phyloP scores from a whole-genome alignment of 495 filamentous ascomycete species.

The Xylaria palmicola region DNA sequence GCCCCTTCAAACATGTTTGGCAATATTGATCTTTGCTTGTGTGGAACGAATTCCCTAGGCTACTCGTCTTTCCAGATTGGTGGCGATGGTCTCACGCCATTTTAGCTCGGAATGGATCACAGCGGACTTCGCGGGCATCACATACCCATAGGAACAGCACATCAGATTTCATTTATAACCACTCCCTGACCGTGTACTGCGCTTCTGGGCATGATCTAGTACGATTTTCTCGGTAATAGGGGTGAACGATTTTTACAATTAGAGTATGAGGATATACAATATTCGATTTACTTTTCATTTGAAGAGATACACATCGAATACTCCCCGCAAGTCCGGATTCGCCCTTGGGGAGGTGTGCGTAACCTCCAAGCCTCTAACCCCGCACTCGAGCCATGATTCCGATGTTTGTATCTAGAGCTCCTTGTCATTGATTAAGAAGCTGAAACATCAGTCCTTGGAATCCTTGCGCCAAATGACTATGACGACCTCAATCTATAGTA shows the following conservation, averaged over 20 bases:
- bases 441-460: neutral
- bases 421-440: neutral
- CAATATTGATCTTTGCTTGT: too few relatives aligned
- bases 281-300: too few relatives aligned
- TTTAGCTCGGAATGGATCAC: neutral
- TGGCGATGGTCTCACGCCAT: neutral
- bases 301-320: too few relatives aligned
- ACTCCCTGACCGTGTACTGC: too few relatives aligned
- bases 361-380: neutral
- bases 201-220: too few relatives aligned
- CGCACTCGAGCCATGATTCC: neutral
- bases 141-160: neutral
- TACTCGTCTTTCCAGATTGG: too few relatives aligned
- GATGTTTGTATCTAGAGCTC: neutral
- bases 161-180: neutral
- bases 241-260: too few relatives aligned
- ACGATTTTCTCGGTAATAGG: too few relatives aligned
- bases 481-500: neutral
- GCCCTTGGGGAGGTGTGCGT: neutral
- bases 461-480: neutral
- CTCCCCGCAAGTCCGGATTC: too few relatives aligned
- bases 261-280: too few relatives aligned
- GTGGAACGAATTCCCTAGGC: too few relatives aligned
- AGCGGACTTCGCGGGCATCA: neutral
- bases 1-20: too few relatives aligned